Evolutionary conservation across 1,284 basidiomycete species (phyloP).

Genomic region (Rhizoctonia solani): DNA sequence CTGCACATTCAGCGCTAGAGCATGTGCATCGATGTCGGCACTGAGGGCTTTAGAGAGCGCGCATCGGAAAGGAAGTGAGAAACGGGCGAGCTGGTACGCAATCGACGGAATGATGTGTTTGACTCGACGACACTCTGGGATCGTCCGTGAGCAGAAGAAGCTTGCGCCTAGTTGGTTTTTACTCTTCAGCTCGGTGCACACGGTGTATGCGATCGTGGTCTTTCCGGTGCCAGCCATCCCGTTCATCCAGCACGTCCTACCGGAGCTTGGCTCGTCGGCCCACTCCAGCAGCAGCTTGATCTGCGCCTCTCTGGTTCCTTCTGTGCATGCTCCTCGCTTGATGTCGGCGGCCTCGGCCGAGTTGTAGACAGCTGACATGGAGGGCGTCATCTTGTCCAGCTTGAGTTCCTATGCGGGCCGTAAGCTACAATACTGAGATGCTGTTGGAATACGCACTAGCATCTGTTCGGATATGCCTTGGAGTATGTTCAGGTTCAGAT

Average conservation of each 20-base stretch:
- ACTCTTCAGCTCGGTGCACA: background rate
- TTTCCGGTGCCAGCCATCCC: no score
- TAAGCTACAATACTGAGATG: background rate
- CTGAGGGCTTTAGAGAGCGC: background rate
- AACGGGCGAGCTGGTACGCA: background rate
- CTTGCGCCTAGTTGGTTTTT: background rate
- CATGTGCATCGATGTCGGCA: background rate
- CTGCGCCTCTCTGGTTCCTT: background rate
- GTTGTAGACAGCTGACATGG: background rate
- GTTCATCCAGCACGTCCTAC: background rate
- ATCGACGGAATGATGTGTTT: background rate
- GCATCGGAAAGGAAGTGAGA: background rate
- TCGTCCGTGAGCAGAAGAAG: background rate
- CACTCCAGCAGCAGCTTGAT: background rate
- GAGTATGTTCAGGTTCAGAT: no score
- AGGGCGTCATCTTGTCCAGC: background rate
- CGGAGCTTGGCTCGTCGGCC: background rate
- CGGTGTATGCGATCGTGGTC: background rate
- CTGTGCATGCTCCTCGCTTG: background rate
- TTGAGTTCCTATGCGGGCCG: background rate
- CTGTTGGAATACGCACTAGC: background rate
- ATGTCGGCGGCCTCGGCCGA: background rate
- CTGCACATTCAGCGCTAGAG: background rate
- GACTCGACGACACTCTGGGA: background rate
- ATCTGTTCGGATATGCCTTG: background rate